Conservation (phyloP, 306 rosid genomes). For the Acacia acuminata region DNA sequence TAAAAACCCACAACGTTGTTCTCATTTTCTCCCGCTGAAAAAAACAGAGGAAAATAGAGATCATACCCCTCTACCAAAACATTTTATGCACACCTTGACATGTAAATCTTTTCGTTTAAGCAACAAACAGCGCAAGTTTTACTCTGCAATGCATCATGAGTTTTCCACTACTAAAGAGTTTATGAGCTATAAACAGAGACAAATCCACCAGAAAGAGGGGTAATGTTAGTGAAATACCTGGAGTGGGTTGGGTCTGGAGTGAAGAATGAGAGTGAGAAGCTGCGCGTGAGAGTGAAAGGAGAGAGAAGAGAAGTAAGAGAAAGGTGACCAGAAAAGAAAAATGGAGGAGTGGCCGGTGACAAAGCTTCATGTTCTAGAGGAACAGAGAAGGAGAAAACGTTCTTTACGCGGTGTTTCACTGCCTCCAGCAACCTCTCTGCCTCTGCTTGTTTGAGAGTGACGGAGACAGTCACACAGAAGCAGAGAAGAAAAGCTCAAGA, state of each 20-base stretch:
- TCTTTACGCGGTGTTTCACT: slow-evolving; percentile 9
- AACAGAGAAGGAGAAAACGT: background rate
- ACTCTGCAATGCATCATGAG: slow-evolving; percentile 19
- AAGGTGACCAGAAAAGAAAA: slow-evolving; percentile 31
- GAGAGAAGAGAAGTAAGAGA: slow-evolving; percentile 27
- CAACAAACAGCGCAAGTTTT: background rate
- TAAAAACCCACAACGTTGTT: slow-evolving; percentile 13
- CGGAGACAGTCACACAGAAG: slow-evolving; percentile 2
- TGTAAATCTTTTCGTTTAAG: background rate
- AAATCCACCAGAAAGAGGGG: background rate
- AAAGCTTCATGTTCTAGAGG: slow-evolving; percentile 24
- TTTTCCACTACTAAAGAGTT: background rate
- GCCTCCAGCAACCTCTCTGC: slow-evolving; percentile 4
- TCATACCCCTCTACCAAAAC: slow-evolving; percentile 28
- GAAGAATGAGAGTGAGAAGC: background rate
- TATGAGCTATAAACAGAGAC: background rate
- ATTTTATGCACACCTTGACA: background rate
- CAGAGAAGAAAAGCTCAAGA: background rate
- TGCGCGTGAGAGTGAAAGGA: slow-evolving; percentile 18
- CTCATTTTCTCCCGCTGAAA: slow-evolving; percentile 34
- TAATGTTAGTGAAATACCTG: slow-evolving; percentile 31
- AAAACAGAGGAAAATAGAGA: background rate
- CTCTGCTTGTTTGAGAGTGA: background rate
- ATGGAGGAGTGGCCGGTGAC: slow-evolving; percentile 21
- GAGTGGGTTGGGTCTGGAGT: slow-evolving; percentile 14